Conservation (phyloP, 768 basidiomycete genomes). For the Inosperma sp. region DNA sequence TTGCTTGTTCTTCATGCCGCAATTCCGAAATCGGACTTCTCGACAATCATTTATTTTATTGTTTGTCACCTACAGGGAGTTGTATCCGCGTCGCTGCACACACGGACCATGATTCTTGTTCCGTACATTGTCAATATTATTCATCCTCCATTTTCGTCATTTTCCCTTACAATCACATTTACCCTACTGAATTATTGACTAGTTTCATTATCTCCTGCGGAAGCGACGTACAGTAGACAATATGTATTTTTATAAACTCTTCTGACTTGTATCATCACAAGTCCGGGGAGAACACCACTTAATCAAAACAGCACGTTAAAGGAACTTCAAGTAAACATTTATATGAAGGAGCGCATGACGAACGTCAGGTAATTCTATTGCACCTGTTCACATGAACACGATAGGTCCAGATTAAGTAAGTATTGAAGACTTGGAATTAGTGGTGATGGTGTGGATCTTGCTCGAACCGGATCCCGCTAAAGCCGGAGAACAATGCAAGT, state of each 20-base stretch:
- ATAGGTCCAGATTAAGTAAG: slow-evolving; percentile 4
- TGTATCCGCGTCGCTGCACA: slow-evolving; percentile 35
- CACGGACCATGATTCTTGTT: slow-evolving; percentile 30
- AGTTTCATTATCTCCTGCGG: slow-evolving; percentile 44
- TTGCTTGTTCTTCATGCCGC: slow-evolving; percentile 19
- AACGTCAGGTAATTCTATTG: neutral
- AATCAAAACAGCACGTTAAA: no score
- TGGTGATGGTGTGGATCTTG: slow-evolving; percentile 80
- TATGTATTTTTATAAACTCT: slow-evolving; percentile 51
- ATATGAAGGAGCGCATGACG: neutral
- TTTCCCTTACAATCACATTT: slow-evolving; percentile 25
- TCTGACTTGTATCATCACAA: slow-evolving; percentile 17
- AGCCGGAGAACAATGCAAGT: slow-evolving; percentile 14
- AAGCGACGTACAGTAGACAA: slow-evolving; percentile 46
- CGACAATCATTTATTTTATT: slow-evolving; percentile 25
- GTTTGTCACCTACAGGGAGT: slow-evolving; percentile 36
- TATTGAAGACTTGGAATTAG: slow-evolving; percentile 27
- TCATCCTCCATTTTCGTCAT: slow-evolving; percentile 16
- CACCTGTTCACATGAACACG: slow-evolving; percentile 3
- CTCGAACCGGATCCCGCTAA: slow-evolving; percentile 85
- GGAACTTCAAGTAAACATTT: no score
- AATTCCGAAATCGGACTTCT: slow-evolving; percentile 19
- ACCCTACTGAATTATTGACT: slow-evolving; percentile 40
- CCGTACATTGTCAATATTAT: slow-evolving; percentile 23
- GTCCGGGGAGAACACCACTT: slow-evolving; percentile 16